Evolutionary conservation across 768 basidiomycete species (phyloP), one percentile per base, ranked within the genome.

Genomic region (Boletus tomentosulus): DNA sequence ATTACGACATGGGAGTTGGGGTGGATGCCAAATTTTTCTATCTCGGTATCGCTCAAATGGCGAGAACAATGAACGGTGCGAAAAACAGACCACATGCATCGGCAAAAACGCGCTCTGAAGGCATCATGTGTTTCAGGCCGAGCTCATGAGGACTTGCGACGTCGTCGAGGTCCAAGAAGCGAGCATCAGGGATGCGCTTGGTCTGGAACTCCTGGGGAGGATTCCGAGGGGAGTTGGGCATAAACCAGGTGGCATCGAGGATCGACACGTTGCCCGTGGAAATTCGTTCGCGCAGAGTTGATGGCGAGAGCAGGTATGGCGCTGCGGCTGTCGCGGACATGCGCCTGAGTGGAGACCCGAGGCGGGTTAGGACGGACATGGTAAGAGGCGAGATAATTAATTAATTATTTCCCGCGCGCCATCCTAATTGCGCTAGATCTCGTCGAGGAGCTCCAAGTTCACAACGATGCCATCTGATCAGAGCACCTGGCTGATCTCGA

Each of bases 51-150:
- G 55, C 51, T 58, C 37, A 50, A 54, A 24, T 19, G 51, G 48
- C 38, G 55, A 44, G 54, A 41, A 45, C 44, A 46, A 42, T 16
- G 28, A 57, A 44, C 42, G 49, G 43, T 15, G 54, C 5, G 45
- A 57, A 46, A 50, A 24, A 64, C 87, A 57, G 74, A 95, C 92
- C 84, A 65, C 89, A 92, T 9, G 89, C 86, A 52, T 80, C 76
- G 25, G 86, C 85, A 69, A 98, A 98, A 35, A 75, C 73, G 42
- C 80, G 76, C 34, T 72, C 75, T 33, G 76, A 71, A 16, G 97
- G 97, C 79, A 98, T 85, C 94, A 98, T 98, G 72, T 98, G 96
- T 64, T 88, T 88, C 24, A 98, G 75, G 12, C 88, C 89, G 4
- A 95, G 77, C 50, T 85, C 79, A 66, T 91, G 86, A 9, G 80